Base-by-base conservation (phyloP, 225 moss, liverwort and hornwort genomes). In the Physcomitrellopsis africana region DNA sequence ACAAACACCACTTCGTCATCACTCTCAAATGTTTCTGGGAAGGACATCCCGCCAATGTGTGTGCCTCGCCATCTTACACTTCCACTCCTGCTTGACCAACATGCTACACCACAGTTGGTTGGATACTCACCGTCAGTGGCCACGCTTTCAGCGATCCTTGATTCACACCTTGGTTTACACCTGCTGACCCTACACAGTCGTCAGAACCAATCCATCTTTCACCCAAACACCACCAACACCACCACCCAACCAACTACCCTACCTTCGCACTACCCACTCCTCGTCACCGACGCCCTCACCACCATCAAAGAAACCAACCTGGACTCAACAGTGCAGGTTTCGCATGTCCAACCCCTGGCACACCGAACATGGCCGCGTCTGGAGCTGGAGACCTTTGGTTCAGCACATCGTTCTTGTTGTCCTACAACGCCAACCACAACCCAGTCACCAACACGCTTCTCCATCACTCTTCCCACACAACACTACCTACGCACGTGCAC, bases 321-420 rank as follows among this genome's bases (percentile, higher is more conserved):
- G 95, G 99, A 81, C 99, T 99, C 77, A 99, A 76, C 27, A 99
- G 85, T 68, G 86, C 95, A 61, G 99, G 86, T 84, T 99, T 99
- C 37, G 92, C 87, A 69, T 99, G 99, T 52, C 92, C 97, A 68
- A 87, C 91, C 60, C 97, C 99, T 76, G 95, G 93, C 32, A 95
- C 92, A 74, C 95, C 95, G 71, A 99, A 99, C 87, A 99, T 91
- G 52, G 85, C 85, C 44, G 95, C 72, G 42, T 99, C 99, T 72
- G 99, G 93, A 83, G 92, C 93, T 47, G 99, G 99, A 58, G 95
- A 95, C 70, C 99, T 78, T 68, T 93, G 95, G 67, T 89, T 93
- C 72, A 95, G 46, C 51, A 93, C 90, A 44, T 99, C 99, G 63
- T 86, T 89, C 83, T 99, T 99, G 53, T 87, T 92, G 81, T 99